Conservation (phyloP, 805 yeast species). For the Starmerella kuoi region DNA sequence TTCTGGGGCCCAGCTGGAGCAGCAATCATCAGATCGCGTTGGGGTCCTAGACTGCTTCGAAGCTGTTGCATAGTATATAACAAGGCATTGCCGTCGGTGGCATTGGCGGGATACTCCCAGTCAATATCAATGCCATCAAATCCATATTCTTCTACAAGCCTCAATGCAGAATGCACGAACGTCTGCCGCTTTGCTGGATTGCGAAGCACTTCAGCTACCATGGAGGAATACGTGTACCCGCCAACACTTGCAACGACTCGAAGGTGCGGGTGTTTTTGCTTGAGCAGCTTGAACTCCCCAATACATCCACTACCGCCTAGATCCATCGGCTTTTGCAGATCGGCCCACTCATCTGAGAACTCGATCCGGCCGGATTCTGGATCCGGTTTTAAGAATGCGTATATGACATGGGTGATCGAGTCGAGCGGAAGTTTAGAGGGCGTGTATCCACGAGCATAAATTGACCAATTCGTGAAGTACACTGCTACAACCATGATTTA, state of each 20-base stretch:
- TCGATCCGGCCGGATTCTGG: constrained; percentile 40
- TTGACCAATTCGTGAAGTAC: constrained; percentile 43
- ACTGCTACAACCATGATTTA: constrained; percentile 16
- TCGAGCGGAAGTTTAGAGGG: constrained; percentile 52
- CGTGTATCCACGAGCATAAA: constrained; percentile 46
- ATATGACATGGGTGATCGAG: constrained; percentile 54
- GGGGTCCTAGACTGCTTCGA: constrained; percentile 31
- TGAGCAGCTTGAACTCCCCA: constrained; percentile 36
- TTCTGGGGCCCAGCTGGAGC: constrained; percentile 53
- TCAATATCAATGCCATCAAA: constrained; percentile 90
- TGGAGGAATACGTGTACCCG: constrained; percentile 51
- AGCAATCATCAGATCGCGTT: constrained; percentile 53
- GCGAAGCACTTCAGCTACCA: constrained; percentile 37
- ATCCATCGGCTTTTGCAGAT: constrained; percentile 31
- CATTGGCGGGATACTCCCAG: constrained; percentile 73
- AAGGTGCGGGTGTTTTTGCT: constrained; percentile 30
- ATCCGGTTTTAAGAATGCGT: constrained; percentile 61
- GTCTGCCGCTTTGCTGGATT: constrained; percentile 31
- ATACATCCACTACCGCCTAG: constrained; percentile 36
- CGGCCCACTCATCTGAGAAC: constrained; percentile 57
- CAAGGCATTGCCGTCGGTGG: constrained; percentile 36
- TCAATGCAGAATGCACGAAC: constrained; percentile 42
- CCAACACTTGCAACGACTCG: constrained; percentile 68
- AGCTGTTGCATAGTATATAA: constrained; percentile 35
- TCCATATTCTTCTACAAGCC: constrained; percentile 40